Evolutionary conservation across 1,284 basidiomycete species (phyloP).

Genomic region (Ceratobasidium sp.): DNA sequence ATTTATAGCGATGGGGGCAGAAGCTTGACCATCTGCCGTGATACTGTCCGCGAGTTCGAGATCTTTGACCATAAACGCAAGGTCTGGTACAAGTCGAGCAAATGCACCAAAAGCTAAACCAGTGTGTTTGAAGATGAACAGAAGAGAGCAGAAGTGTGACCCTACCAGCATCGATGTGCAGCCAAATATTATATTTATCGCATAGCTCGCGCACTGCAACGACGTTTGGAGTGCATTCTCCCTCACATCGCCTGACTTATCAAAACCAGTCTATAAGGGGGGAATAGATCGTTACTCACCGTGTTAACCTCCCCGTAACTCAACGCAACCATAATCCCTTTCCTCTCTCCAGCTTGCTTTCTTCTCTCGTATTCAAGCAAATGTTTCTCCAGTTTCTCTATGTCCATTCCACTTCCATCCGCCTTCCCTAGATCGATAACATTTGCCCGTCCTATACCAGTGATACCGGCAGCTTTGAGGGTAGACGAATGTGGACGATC

Average conservation of each 20-base stretch:
- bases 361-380: conserved; percentile 28
- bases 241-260: conserved; percentile 46
- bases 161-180: conserved; percentile 65
- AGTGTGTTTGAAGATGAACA: too few relatives aligned
- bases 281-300: too few relatives aligned
- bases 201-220: conserved; percentile 58
- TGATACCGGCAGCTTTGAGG: conserved; percentile 62
- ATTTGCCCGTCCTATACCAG: conserved; percentile 61
- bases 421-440: conserved; percentile 58
- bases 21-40: conserved; percentile 61
- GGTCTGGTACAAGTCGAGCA: conserved; percentile 59
- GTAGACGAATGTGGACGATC: conserved; percentile 64
- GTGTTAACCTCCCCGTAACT: conserved; percentile 67
- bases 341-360: not conserved
- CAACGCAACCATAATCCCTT: conserved; percentile 57
- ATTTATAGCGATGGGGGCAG: not conserved
- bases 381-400: conserved; percentile 55
- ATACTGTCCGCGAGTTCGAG: conserved; percentile 62
- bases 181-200: conserved; percentile 60
- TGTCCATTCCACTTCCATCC: conserved; percentile 57
- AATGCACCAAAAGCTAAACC: conserved; percentile 64
- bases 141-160: too few relatives aligned
- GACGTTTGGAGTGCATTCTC: conserved; percentile 58
- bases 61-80: conserved; percentile 56
- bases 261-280: not conserved